These are phyloP conservation scores for Nicotiana paniculata DNA, from an alignment of 257 asterid genomes.

Conservation along the genomic window DNA sequence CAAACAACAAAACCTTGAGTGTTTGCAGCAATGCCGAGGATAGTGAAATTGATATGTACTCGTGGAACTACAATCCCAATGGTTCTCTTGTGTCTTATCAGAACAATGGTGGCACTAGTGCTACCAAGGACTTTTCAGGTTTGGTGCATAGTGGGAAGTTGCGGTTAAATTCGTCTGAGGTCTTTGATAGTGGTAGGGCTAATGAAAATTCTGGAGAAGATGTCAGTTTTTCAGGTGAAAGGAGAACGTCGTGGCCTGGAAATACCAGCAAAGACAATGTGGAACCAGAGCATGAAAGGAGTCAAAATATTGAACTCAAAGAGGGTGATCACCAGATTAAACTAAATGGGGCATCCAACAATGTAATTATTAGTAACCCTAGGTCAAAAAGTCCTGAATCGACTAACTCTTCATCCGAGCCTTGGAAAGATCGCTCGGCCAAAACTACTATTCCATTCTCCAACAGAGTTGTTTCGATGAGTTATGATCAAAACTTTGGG, in stretches of 20 bases:
- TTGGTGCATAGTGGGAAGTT: slow-evolving; percentile 11
- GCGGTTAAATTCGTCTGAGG: slow-evolving; percentile 4
- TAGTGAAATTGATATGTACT: slow-evolving; percentile 14
- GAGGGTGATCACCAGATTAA: slow-evolving; percentile 5
- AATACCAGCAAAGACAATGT: slow-evolving; percentile 8
- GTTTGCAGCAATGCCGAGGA: slow-evolving; percentile 13
- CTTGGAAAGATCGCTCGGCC: slow-evolving; percentile 9
- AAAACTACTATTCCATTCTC: slow-evolving; percentile 18
- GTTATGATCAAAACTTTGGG: slow-evolving; percentile 4
- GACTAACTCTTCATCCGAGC: background rate
- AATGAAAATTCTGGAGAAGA: slow-evolving; percentile 3
- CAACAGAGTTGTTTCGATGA: slow-evolving; percentile 9
- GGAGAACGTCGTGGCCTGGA: slow-evolving; percentile 6
- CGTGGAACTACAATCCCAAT: slow-evolving; percentile 12
- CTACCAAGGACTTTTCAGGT: slow-evolving; percentile 10
- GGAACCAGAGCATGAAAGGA: slow-evolving; percentile 10
- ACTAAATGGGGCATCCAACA: slow-evolving; percentile 6
- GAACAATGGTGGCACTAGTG: slow-evolving; percentile 5
- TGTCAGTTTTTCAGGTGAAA: slow-evolving; percentile 6
- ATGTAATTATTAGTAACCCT: background rate
- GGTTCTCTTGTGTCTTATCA: slow-evolving; percentile 9
- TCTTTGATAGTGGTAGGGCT: slow-evolving; percentile 5
- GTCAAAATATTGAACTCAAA: slow-evolving; percentile 14
- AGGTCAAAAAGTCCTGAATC: slow-evolving; percentile 8
- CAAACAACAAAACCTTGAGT: slow-evolving; percentile 9